Percentiles rank a stretch among this genome's conserved stretches.
These are phyloP conservation scores for Clavispora phyllophila DNA, from an alignment of 805 yeast genomes.

Conservation along the genomic window DNA sequence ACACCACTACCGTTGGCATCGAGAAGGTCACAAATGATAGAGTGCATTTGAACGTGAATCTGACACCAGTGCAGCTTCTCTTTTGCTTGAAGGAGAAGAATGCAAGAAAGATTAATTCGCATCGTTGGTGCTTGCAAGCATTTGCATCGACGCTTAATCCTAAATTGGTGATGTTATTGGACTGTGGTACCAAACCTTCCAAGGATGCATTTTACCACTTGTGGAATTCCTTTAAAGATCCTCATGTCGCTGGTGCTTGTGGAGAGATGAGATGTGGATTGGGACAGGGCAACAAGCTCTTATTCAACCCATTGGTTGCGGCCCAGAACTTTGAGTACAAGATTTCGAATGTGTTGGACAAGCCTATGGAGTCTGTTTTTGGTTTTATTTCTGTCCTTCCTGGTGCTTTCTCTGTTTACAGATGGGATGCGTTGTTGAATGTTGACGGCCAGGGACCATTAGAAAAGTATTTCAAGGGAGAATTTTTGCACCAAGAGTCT, in stretches of 20 bases:
- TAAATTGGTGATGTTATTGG: slow-evolving; percentile 74
- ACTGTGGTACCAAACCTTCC: slow-evolving; percentile 92
- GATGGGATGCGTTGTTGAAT: slow-evolving; percentile 73
- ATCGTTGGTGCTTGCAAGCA: slow-evolving; percentile 95
- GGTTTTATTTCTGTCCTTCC: slow-evolving; percentile 94
- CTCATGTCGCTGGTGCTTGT: slow-evolving; percentile 94
- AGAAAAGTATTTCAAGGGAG: slow-evolving; percentile 89
- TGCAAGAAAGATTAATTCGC: slow-evolving; percentile 87
- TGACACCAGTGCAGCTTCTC: slow-evolving; percentile 77
- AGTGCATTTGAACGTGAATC: slow-evolving; percentile 63
- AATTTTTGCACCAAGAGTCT: slow-evolving; percentile 63
- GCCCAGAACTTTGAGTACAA: slow-evolving; percentile 97
- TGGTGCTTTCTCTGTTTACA: slow-evolving; percentile 94
- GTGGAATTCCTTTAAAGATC: slow-evolving; percentile 81
- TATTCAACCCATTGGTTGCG: slow-evolving; percentile 85
- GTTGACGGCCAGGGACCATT: slow-evolving; percentile 78
- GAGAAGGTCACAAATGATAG: slow-evolving; percentile 53
- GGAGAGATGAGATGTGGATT: slow-evolving; percentile 90
- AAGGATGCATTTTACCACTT: slow-evolving; percentile 78
- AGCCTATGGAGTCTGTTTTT: slow-evolving; percentile 91
- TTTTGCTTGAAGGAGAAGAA: slow-evolving; percentile 90
- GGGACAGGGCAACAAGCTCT: slow-evolving; percentile 46
- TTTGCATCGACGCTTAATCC: slow-evolving; percentile 82
- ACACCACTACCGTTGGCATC: slow-evolving; percentile 87
- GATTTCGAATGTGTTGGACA: slow-evolving; percentile 89